phyloP scores from a whole-genome alignment of 2,329 filamentous ascomycete species.

The Fusarium sp. region DNA sequence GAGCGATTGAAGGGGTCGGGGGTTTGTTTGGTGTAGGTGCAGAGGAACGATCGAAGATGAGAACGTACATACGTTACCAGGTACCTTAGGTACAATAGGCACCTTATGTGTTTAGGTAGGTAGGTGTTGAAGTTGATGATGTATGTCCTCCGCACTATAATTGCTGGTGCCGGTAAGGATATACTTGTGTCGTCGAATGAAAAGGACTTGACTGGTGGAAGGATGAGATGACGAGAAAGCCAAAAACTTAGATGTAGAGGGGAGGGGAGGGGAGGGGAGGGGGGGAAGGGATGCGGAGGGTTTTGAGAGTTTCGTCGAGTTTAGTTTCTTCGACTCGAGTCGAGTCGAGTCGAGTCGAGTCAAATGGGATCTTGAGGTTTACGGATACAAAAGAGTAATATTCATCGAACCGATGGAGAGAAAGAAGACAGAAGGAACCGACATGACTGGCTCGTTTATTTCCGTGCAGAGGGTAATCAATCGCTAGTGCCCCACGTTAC shows the following conservation, averaged over 20 bases:
- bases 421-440: slow-evolving; percentile 11
- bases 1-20: not conserved
- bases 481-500: slow-evolving; percentile 21
- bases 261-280: not conserved
- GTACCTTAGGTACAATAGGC: not conserved
- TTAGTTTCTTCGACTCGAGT: not conserved
- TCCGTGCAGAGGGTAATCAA: slow-evolving; percentile 1
- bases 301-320: slow-evolving; percentile 21
- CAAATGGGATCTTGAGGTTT: slow-evolving; percentile 7
- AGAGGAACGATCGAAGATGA: slow-evolving; percentile 1
- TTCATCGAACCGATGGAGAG: slow-evolving; percentile 1
- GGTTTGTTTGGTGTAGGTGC: not conserved
- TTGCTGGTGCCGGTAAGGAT: not conserved
- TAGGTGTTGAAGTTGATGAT: not conserved
- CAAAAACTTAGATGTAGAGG: not conserved
- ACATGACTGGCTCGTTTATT: slow-evolving; percentile 26
- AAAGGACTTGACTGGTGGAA: not conserved
- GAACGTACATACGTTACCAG: not conserved
- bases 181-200: not conserved
- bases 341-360: not conserved
- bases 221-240: slow-evolving; percentile 1
- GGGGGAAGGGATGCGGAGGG: slow-evolving; percentile 9
- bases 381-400: not conserved
- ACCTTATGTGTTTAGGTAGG: not conserved
- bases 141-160: not conserved